Conservation (phyloP, 2,329 filamentous ascomycete genomes). For the Aspergillus costaricaensis region DNA sequence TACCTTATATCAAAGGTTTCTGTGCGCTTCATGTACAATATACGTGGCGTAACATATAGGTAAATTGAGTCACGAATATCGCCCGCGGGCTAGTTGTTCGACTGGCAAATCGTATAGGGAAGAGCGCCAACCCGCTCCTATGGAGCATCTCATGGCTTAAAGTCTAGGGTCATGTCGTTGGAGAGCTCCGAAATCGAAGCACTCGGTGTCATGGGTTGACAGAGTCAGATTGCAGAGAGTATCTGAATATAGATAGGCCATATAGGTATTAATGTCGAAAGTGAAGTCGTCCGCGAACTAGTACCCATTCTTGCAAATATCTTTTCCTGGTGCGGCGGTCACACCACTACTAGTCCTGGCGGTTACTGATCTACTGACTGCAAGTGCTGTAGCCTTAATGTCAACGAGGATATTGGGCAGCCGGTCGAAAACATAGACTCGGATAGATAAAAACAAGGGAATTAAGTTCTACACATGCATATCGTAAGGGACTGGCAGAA, state of each 20-base stretch:
- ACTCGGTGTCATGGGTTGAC: not conserved
- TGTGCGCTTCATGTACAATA: too few relatives aligned
- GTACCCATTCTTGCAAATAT: not conserved
- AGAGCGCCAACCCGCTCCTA: too few relatives aligned
- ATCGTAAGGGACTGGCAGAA: not conserved
- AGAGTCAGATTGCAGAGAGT: not conserved
- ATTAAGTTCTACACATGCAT: too few relatives aligned
- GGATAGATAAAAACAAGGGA: not conserved
- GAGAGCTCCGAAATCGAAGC: not conserved
- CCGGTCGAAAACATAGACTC: not conserved
- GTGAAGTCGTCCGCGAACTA: not conserved
- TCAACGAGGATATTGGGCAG: not conserved
- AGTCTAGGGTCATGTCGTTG: not conserved
- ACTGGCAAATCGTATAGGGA: too few relatives aligned
- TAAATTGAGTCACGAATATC: too few relatives aligned
- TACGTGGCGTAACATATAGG: too few relatives aligned
- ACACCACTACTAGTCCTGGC: not conserved
- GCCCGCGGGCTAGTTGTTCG: too few relatives aligned
- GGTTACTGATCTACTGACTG: not conserved
- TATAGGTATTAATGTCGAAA: not conserved
- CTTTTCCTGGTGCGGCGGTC: not conserved
- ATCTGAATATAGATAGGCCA: not conserved
- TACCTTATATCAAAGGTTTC: too few relatives aligned
- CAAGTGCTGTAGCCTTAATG: not conserved
- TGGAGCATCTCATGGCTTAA: not conserved